A percentile compares a stretch with the other conserved stretches of the same genome.
Conservation (phyloP, 257 asterid genomes). For the Linderniella brevidens region DNA sequence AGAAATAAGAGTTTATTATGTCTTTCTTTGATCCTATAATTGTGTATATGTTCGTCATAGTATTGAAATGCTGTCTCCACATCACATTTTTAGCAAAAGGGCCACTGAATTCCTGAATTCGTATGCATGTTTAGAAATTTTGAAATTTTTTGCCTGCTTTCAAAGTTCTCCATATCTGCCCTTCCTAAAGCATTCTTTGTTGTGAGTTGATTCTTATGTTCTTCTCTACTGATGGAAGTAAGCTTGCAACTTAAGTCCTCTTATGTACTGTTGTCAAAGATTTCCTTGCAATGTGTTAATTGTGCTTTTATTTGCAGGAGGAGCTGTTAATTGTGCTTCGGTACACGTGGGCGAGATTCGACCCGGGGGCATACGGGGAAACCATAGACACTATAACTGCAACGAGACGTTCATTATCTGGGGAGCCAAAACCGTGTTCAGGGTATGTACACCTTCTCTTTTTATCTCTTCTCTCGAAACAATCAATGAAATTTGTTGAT, state of each 20-base stretch:
- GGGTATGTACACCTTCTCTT: constrained; percentile 37
- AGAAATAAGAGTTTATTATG: background rate
- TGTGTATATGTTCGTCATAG: too few relatives aligned
- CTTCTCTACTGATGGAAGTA: too few relatives aligned
- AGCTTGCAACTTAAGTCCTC: background rate
- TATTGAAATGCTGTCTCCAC: too few relatives aligned
- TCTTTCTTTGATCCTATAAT: too few relatives aligned
- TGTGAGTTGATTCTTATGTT: too few relatives aligned
- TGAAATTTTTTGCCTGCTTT: too few relatives aligned
- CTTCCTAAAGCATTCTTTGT: too few relatives aligned
- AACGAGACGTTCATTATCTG: constrained; percentile 85
- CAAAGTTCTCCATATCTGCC: too few relatives aligned
- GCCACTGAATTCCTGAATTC: too few relatives aligned
- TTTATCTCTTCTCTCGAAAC: background rate
- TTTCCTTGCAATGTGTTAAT: constrained; percentile 7
- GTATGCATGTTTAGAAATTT: too few relatives aligned
- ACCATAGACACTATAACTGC: constrained; percentile 78
- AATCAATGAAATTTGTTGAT: background rate
- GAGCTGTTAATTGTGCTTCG: constrained; percentile 51
- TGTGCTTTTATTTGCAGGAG: constrained; percentile 36
- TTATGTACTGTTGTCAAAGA: background rate
- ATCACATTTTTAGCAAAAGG: too few relatives aligned
- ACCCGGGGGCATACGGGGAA: constrained; percentile 69
- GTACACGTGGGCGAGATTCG: constrained; percentile 78
- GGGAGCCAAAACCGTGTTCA: constrained; percentile 87